Evolutionary conservation across 148 eudicot genomes (phyloP).

Genomic region (Cornus kousa): DNA sequence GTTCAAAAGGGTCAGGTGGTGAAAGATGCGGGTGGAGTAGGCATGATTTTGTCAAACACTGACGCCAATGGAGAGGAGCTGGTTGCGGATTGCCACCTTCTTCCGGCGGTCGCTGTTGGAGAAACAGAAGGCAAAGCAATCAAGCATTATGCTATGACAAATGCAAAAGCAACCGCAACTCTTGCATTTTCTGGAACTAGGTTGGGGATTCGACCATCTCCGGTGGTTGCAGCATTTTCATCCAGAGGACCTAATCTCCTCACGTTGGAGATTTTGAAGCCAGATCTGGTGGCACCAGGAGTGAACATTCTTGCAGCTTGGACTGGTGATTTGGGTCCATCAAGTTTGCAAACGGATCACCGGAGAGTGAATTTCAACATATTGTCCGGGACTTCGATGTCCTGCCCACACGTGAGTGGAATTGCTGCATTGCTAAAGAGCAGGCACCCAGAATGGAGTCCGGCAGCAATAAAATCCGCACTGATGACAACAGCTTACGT

Average conservation of each 20-base stretch:
- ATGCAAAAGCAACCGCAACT: slow-evolving; percentile 49
- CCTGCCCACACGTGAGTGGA: slow-evolving; percentile 95
- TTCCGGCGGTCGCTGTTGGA: slow-evolving; percentile 79
- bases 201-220: slow-evolving; percentile 62
- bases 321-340: slow-evolving; percentile 68
- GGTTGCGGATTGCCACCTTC: slow-evolving; percentile 87
- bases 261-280: slow-evolving; percentile 67
- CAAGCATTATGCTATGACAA: slow-evolving; percentile 53
- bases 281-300: slow-evolving; percentile 87
- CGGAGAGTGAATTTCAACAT: slow-evolving; percentile 71
- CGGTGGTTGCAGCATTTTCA: slow-evolving; percentile 86
- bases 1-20: slow-evolving; percentile 94
- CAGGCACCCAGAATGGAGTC: slow-evolving; percentile 85
- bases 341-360: slow-evolving; percentile 51
- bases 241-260: slow-evolving; percentile 90
- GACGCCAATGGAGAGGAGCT: slow-evolving; percentile 81
- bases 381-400: slow-evolving; percentile 92
- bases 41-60: slow-evolving; percentile 85
- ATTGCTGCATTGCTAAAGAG: slow-evolving; percentile 84
- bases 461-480: slow-evolving; percentile 84
- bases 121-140: slow-evolving; percentile 56
- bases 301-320: slow-evolving; percentile 94
- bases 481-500: slow-evolving; percentile 88
- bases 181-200: slow-evolving; percentile 65
- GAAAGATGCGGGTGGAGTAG: slow-evolving; percentile 86